Conservation (phyloP, 2,329 filamentous ascomycete genomes). For the Chrysoporthe deuterocubensis region DNA sequence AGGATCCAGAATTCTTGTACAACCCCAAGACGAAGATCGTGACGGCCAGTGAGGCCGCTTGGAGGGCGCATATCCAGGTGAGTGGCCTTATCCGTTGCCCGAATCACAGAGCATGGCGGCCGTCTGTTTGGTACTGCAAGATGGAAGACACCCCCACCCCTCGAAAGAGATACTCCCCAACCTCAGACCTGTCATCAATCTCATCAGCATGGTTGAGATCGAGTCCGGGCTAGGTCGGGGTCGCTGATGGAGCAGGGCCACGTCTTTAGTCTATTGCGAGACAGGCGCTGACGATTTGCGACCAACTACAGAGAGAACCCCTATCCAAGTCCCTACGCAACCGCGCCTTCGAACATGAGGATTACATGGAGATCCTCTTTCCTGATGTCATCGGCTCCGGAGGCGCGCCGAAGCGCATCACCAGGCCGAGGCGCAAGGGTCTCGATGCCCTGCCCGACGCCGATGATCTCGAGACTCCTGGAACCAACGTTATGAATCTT, state of each 20-base stretch:
- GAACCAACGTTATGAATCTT: slow-evolving; percentile 51
- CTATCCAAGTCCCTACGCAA: slow-evolving; percentile 60
- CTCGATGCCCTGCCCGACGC: slow-evolving; percentile 48
- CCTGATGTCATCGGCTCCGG: slow-evolving; percentile 64
- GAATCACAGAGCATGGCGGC: not conserved
- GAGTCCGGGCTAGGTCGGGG: slow-evolving; percentile 15
- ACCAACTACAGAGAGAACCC: slow-evolving; percentile 54
- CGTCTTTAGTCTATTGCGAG: slow-evolving; percentile 20
- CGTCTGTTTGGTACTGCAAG: not conserved
- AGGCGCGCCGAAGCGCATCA: slow-evolving; percentile 62
- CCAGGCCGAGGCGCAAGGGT: slow-evolving; percentile 56
- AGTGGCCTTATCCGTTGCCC: slow-evolving; percentile 32
- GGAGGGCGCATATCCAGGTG: slow-evolving; percentile 62
- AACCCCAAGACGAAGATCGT: slow-evolving; percentile 55
- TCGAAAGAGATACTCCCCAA: no score
- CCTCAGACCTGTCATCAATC: slow-evolving; percentile 1
- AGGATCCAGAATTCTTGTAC: slow-evolving; percentile 61
- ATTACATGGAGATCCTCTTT: slow-evolving; percentile 64
- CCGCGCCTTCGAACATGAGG: slow-evolving; percentile 63
- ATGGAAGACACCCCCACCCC: not conserved
- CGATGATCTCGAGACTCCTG: slow-evolving; percentile 54
- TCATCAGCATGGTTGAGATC: slow-evolving; percentile 1
- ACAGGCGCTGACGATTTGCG: slow-evolving; percentile 27
- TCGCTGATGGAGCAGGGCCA: slow-evolving; percentile 18
- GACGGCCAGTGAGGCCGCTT: slow-evolving; percentile 60